Evolutionary conservation across 1,284 basidiomycete genomes (phyloP), one percentile per base, ranked within the genome.

Genomic region (Trametes pubescens): DNA sequence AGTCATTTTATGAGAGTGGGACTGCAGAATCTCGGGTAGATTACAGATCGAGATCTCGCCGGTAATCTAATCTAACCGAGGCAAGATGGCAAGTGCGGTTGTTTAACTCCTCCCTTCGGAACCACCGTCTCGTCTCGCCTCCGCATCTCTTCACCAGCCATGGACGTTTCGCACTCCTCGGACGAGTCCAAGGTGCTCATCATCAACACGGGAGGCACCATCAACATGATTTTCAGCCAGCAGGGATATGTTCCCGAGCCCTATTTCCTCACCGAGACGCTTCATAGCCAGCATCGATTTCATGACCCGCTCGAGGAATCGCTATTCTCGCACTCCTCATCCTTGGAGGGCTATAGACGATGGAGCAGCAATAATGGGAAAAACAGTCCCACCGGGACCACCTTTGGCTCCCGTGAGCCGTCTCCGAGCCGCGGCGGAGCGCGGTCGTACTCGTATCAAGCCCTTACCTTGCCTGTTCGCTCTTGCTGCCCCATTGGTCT

Each of bases 171-270:
- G 46, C 82, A 79, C 60, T 74, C 84, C 35, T 80, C 84, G 37
- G 86, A 91, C 69, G 93, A 95, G 74, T 87, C 92, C 29, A 83
- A 86, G 58, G 93, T 96, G 6, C 87, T 96, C 52, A 83, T 95
- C 65, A 88, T 96, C 51, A 95, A 95, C 79, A 86, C 85, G 59
- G 94, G 94, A 55, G 94, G 93, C 34, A 95, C 93, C 0, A 92
- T 95, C 69, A 93, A 93, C 13, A 95, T 95, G 93, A 88, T 95
- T 46, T 83, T 91, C 40, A 87, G 90, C 40, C 80, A 87, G 35
- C 84, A 89, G 66, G 93, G 94, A 55, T 96, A 95, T 74, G 91
- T 92, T 14, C 93, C 94, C 13, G 94, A 96, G 73, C 93, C 94
- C 0, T 89, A 90, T 69, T 96, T 95, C 76, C 81, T 97, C 67